Conservation (phyloP, 306 rosid species). For the Chamaecrista fasciculata region DNA sequence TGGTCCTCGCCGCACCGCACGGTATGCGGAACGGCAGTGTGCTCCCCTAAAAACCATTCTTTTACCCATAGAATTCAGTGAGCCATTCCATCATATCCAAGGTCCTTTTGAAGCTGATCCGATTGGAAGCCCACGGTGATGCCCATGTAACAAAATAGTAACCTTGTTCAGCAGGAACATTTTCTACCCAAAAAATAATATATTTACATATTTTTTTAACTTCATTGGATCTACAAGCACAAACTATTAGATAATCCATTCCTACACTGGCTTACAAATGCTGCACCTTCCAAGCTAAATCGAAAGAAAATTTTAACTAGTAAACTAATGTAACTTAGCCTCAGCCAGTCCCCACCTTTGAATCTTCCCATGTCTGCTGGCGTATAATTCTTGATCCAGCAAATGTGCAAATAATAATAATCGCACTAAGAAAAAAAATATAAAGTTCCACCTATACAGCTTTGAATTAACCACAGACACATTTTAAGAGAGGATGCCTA, state of each 20-base stretch:
- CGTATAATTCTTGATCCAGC: neutral
- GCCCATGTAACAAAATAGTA: neutral
- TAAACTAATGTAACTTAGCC: neutral
- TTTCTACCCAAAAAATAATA: too few species aligned
- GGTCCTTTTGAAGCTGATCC: too few species aligned
- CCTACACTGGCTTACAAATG: too few species aligned
- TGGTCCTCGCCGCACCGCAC: too few species aligned
- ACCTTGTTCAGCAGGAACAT: neutral
- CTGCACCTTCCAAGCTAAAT: too few species aligned
- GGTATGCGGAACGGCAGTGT: too few species aligned
- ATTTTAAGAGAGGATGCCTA: neutral
- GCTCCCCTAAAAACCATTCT: too few species aligned
- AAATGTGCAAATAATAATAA: neutral
- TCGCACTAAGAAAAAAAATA: neutral
- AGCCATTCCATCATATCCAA: too few species aligned
- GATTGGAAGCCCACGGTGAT: neutral
- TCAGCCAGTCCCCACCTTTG: neutral
- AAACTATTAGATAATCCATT: too few species aligned
- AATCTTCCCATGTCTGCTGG: neutral
- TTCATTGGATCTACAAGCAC: too few species aligned
- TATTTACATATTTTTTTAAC: too few species aligned
- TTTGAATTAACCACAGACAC: neutral
- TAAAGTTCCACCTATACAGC: neutral
- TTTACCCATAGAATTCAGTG: neutral
- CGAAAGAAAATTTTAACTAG: neutral